These are phyloP conservation scores for Microcyclospora tardicrescens DNA, from an alignment of 2,329 filamentous ascomycete species.

Conservation along the genomic window DNA sequence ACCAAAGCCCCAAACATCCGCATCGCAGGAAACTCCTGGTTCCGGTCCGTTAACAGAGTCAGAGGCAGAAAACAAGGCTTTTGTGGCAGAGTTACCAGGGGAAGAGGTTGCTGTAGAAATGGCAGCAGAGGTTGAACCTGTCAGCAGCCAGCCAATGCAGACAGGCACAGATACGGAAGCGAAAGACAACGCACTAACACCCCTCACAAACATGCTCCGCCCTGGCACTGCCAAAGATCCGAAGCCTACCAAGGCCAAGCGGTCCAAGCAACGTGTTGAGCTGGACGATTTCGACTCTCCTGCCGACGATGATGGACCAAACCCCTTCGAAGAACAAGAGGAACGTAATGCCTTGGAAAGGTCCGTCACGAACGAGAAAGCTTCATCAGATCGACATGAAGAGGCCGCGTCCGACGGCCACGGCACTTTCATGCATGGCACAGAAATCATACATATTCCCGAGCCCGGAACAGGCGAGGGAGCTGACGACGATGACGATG, in stretches of 20 bases:
- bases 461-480: slow-evolving; percentile 5
- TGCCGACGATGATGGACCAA: slow-evolving; percentile 28
- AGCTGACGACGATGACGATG: slow-evolving; percentile 6
- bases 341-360: slow-evolving; percentile 6
- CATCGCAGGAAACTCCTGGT: too few relatives aligned
- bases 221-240: slow-evolving; percentile 24
- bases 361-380: slow-evolving; percentile 8
- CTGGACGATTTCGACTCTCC: slow-evolving; percentile 58
- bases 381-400: slow-evolving; percentile 2
- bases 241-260: slow-evolving; percentile 44
- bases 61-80: slow-evolving; percentile 3
- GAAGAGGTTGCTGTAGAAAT: slow-evolving; percentile 25
- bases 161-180: slow-evolving; percentile 3
- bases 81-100: slow-evolving; percentile 26
- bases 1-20: too few relatives aligned
- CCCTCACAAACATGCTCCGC: slow-evolving; percentile 31
- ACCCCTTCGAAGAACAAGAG: slow-evolving; percentile 30
- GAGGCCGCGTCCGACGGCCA: slow-evolving; percentile 24
- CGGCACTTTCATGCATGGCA: slow-evolving; percentile 26
- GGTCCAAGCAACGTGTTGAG: slow-evolving; percentile 49
- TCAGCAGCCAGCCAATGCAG: slow-evolving; percentile 1
- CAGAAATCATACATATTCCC: slow-evolving; percentile 25
- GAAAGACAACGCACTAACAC: slow-evolving; percentile 13
- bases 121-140: slow-evolving; percentile 31
- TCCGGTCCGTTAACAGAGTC: too few relatives aligned